These are phyloP conservation scores for Wickerhamiella nectarea DNA, from an alignment of 805 yeast species.

Conservation along the genomic window DNA sequence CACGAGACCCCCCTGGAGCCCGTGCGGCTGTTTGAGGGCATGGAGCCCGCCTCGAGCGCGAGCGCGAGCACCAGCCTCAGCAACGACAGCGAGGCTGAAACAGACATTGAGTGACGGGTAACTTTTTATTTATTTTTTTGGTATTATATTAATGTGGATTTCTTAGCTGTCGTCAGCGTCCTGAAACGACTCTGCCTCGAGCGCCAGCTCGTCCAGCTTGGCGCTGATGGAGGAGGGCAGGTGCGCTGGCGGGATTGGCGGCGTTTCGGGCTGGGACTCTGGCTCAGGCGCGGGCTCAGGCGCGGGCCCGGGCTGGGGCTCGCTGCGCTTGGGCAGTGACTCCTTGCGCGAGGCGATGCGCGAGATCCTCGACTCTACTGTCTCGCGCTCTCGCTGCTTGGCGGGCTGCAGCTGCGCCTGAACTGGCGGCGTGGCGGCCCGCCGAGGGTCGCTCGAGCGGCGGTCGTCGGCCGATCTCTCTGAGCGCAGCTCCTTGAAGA, in stretches of 20 bases:
- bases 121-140: conserved; percentile 6
- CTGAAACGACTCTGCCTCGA: conserved; percentile 7
- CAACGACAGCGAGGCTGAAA: conserved; percentile 14
- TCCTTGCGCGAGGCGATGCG: conserved; percentile 8
- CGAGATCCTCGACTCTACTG: conserved; percentile 10
- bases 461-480: not conserved
- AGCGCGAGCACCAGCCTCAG: not conserved
- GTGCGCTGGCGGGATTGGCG: not conserved
- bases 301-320: not conserved
- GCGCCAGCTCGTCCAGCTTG: conserved; percentile 7
- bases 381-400: conserved; percentile 5
- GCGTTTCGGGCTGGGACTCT: not conserved
- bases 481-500: conserved; percentile 49
- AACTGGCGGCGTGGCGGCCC: not conserved
- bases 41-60: conserved; percentile 16
- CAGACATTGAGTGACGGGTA: conserved; percentile 15
- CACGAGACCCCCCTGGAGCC: conserved; percentile 18
- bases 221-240: not conserved
- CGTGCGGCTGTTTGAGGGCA: conserved; percentile 14
- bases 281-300: not conserved
- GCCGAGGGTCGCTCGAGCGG: not conserved
- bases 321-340: conserved; percentile 1
- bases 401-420: not conserved
- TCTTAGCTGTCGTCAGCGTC: conserved; percentile 2
- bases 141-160: not conserved